Conservation (phyloP, 371 early-diverging fungal genomes). For the Phascolomyces articulosus region DNA sequence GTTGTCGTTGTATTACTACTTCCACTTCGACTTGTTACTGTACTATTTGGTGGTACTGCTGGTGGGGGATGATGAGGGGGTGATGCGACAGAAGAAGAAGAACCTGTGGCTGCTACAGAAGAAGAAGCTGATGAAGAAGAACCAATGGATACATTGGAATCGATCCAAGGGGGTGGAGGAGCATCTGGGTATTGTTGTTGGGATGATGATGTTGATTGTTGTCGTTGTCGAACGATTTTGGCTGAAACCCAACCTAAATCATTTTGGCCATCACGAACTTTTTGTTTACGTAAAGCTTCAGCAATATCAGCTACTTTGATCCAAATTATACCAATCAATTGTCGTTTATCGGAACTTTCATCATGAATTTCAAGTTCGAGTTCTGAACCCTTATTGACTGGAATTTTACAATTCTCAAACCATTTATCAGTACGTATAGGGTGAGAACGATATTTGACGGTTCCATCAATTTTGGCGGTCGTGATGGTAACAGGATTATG, state of each 20-base stretch:
- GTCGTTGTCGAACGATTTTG: constrained; percentile 37
- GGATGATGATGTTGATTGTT: background rate
- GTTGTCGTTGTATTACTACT: background rate
- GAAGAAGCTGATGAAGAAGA: too few species aligned
- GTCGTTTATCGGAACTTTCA: constrained; percentile 53
- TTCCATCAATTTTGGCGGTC: constrained; percentile 83
- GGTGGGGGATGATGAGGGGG: background rate
- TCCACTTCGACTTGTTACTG: background rate
- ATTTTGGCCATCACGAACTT: constrained; percentile 16
- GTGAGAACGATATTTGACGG: constrained; percentile 67
- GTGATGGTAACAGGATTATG: constrained; percentile 69
- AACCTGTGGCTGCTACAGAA: too few species aligned
- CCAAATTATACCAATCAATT: constrained; percentile 83
- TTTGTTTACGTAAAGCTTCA: constrained; percentile 74
- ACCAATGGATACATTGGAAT: too few species aligned
- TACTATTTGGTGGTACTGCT: background rate
- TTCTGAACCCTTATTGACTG: constrained; percentile 89
- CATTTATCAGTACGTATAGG: constrained; percentile 64
- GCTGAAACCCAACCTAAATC: constrained; percentile 57
- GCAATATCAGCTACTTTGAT: constrained; percentile 79
- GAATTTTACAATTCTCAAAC: constrained; percentile 81
- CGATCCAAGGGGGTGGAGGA: too few species aligned
- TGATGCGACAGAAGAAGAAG: too few species aligned
- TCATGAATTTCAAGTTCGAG: constrained; percentile 87
- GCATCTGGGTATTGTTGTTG: too few species aligned